phyloP scores from a whole-genome alignment of 805 yeast genomes.

The Novakomyces olei region DNA sequence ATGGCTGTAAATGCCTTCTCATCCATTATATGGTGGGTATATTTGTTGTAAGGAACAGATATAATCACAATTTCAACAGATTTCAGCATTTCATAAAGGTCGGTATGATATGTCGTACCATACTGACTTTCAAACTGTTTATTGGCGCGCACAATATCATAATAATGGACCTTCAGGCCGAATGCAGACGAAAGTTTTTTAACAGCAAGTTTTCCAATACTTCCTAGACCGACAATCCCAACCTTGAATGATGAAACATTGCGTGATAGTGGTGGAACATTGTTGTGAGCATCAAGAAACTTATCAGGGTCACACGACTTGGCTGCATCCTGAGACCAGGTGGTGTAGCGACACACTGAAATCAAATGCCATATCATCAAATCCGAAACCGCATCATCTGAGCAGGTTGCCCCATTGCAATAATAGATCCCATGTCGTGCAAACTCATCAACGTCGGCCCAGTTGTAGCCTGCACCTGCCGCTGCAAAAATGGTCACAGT shows the following conservation, averaged over 20 bases:
- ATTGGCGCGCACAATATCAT: slow-evolving; percentile 27
- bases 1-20: slow-evolving; percentile 23
- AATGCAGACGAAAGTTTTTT: slow-evolving; percentile 28
- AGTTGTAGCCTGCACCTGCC: slow-evolving; percentile 5
- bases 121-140: slow-evolving; percentile 25
- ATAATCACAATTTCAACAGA: slow-evolving; percentile 28
- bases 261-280: slow-evolving; percentile 2
- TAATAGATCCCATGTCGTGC: slow-evolving; percentile 2
- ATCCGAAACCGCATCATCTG: slow-evolving; percentile 5
- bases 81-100: slow-evolving; percentile 27
- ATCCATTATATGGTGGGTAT: slow-evolving; percentile 29
- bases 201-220: slow-evolving; percentile 44
- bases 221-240: slow-evolving; percentile 33
- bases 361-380: slow-evolving; percentile 1
- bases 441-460: slow-evolving; percentile 1
- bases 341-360: slow-evolving; percentile 3
- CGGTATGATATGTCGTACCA: slow-evolving; percentile 17
- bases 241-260: slow-evolving; percentile 30
- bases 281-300: slow-evolving; percentile 4
- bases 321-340: slow-evolving; percentile 4
- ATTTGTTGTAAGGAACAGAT: slow-evolving; percentile 30
- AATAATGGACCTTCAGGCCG: slow-evolving; percentile 29
- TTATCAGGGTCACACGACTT: slow-evolving; percentile 4
- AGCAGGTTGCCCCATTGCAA: slow-evolving; percentile 4
- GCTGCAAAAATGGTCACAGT: slow-evolving; percentile 5